Conservation (phyloP, 352 stramenopile genomes). For the Phytophthora nicotianae region DNA sequence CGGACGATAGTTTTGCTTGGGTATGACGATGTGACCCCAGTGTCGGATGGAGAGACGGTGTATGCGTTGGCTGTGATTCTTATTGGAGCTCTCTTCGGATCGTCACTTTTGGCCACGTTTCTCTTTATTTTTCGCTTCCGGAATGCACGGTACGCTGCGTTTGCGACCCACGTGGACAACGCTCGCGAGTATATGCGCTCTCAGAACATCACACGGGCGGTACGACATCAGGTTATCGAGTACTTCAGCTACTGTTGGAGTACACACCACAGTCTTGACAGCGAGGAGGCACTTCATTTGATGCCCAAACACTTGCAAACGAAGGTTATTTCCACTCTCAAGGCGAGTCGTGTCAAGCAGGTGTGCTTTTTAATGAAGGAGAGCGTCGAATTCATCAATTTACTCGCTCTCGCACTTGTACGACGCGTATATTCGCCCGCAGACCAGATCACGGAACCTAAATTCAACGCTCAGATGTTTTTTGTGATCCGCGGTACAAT, state of each 20-base stretch:
- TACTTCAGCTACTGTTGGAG: conserved; percentile 77
- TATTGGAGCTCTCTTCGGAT: conserved; percentile 56
- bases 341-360: conserved; percentile 68
- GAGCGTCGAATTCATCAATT: conserved; percentile 77
- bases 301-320: conserved; percentile 69
- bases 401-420: conserved; percentile 57
- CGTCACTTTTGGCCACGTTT: conserved; percentile 68
- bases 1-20: conserved; percentile 67
- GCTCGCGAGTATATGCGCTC: conserved; percentile 77
- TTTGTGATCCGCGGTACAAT: conserved; percentile 74
- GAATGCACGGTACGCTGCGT: conserved; percentile 57
- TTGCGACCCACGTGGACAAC: conserved; percentile 72
- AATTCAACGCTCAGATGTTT: conserved; percentile 82
- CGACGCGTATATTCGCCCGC: conserved; percentile 63
- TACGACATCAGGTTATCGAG: conserved; percentile 57
- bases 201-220: conserved; percentile 53
- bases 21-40: conserved; percentile 72
- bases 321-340: conserved; percentile 67
- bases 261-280: conserved; percentile 70
- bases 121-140: conserved; percentile 79
- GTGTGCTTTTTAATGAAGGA: conserved; percentile 80
- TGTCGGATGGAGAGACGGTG: conserved; percentile 61
- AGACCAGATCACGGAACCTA: conserved; percentile 74
- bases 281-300: conserved; percentile 58
- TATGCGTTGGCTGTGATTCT: conserved; percentile 59